Evolutionary conservation across 371 early-diverging fungal genomes (phyloP), one percentile per base, ranked within the genome.

Genomic region (Fennellomyces sp.): DNA sequence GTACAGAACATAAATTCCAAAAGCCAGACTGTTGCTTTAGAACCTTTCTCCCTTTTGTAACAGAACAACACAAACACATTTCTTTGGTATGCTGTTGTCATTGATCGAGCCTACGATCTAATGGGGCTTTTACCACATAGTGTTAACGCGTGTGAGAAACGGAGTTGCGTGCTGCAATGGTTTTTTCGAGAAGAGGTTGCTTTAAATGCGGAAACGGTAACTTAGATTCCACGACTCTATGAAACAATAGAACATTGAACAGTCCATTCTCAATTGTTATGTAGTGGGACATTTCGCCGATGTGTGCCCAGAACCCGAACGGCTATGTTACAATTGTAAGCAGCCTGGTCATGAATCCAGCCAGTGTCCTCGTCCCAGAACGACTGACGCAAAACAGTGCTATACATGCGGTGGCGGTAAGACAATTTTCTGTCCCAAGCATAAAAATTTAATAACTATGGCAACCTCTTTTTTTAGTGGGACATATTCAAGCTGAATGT

Each of bases 361-460:
- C 38, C 65, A 78, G 30, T 87, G 87, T 55, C 75, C 82, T 48
- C 71, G 68, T 55, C 81, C 81, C 25, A 82, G 78, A 38, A 76
- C 78, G 21, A 61, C 78, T 28, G 83, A 84, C 25, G 63, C 83
- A 6, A 84, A 82, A 61, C 78, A 83, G 61, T 87, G 87, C 26
- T 87, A 83, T 60, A 63, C 73, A 29, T 87, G 87, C 65, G 85
- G 86, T 41, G 81, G 81, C 66, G 83, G 87, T 84, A 76, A 33
- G 56, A 10, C n/a, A n/a, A 13, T 28, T 17, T 38, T 13, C n/a
- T n/a, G 4, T 17, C 30, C 10, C 8, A 21, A 10, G 53, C 36
- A 36, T 36, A n/a, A 36, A 36, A 36, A 36, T 36, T 36, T 15
- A 8, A 47, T 12, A 23, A 19, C 26, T 6, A 13, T 31, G 17